Evolutionary conservation across 2,329 filamentous ascomycete genomes (phyloP).

Genomic region (Aspergillus unguis): DNA sequence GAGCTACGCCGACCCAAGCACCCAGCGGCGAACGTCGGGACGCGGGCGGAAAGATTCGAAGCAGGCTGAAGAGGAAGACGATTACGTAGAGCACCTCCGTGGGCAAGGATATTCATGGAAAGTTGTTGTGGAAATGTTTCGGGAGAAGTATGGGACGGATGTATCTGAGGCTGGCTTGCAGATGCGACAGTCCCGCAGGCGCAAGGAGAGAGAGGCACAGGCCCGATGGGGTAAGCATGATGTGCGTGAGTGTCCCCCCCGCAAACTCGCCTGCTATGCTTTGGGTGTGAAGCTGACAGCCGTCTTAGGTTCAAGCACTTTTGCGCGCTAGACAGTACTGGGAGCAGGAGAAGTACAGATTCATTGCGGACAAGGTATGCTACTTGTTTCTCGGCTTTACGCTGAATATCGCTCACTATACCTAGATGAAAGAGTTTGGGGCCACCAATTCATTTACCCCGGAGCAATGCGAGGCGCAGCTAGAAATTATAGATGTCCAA

Average conservation of each 20-base stretch:
- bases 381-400: neutral
- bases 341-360: constrained; percentile 38
- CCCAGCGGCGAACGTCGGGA: constrained; percentile 29
- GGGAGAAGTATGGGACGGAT: constrained; percentile 36
- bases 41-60: constrained; percentile 34
- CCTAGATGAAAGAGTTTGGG: constrained; percentile 35
- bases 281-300: neutral
- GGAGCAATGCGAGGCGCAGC: constrained; percentile 36
- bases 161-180: constrained; percentile 40
- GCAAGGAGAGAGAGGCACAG: constrained; percentile 32
- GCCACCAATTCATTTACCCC: constrained; percentile 32
- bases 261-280: neutral
- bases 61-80: constrained; percentile 39
- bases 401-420: neutral
- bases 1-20: constrained; percentile 24
- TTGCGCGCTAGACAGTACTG: constrained; percentile 36
- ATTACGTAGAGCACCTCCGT: constrained; percentile 37
- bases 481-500: constrained; percentile 26
- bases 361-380: constrained; percentile 39
- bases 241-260: constrained; percentile 43
- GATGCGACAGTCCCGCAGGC: constrained; percentile 40
- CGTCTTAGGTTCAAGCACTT: constrained; percentile 34
- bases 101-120: constrained; percentile 40
- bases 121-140: constrained; percentile 35
- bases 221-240: constrained; percentile 41